Evolutionary conservation across 2,329 filamentous ascomycete species (phyloP).

Genomic region (Talaromyces rugulosus): DNA sequence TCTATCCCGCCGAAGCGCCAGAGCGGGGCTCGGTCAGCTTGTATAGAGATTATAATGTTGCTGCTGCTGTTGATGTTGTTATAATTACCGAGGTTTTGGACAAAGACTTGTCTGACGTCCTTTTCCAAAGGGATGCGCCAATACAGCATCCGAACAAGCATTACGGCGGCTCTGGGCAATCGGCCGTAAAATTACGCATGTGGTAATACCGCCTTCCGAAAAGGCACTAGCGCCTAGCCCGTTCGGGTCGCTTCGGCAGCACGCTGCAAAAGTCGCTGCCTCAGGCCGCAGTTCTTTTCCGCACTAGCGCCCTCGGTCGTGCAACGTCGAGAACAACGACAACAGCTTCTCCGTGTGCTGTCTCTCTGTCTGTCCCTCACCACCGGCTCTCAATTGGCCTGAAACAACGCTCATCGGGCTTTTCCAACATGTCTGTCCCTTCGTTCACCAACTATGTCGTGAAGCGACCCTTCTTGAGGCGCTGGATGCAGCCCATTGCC

Average conservation of each 20-base stretch:
- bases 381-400: slow-evolving; percentile 23
- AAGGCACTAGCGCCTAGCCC: neutral
- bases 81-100: neutral
- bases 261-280: neutral
- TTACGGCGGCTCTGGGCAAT: neutral
- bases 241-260: slow-evolving; percentile 10
- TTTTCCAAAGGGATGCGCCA: neutral
- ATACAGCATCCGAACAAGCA: neutral
- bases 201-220: neutral
- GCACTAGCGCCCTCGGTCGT: slow-evolving; percentile 5
- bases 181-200: neutral
- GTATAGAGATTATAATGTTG: neutral
- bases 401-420: slow-evolving; percentile 9
- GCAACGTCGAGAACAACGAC: slow-evolving; percentile 10
- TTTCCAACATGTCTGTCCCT: slow-evolving; percentile 62
- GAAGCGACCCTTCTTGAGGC: slow-evolving; percentile 81
- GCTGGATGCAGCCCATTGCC: slow-evolving; percentile 73
- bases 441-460: slow-evolving; percentile 71
- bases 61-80: neutral
- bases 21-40: neutral
- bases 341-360: slow-evolving; percentile 3
- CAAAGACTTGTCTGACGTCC: neutral
- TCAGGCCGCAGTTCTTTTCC: slow-evolving; percentile 11
- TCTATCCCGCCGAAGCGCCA: neutral
- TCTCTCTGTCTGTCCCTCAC: slow-evolving; percentile 26